phyloP scores from a whole-genome alignment of 2,329 filamentous ascomycete genomes.

The Colletotrichum magnum region DNA sequence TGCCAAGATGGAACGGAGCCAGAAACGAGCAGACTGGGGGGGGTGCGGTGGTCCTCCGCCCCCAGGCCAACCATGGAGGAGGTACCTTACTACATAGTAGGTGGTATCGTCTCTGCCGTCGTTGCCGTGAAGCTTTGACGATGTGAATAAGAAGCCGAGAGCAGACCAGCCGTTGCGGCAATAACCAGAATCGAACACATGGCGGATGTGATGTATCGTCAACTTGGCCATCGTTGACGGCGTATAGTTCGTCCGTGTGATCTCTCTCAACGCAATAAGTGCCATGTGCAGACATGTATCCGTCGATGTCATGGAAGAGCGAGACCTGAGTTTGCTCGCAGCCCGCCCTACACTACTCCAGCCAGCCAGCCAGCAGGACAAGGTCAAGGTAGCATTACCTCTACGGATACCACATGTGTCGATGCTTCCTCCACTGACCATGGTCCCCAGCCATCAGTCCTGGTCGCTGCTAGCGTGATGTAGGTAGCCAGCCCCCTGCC shows the following conservation, averaged over 20 bases:
- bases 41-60: constrained; percentile 14
- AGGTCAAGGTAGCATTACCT: too few species aligned
- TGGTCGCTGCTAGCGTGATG: constrained; percentile 39
- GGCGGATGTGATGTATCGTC: too few species aligned
- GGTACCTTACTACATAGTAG: not conserved
- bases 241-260: too few species aligned
- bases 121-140: not conserved
- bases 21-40: not conserved
- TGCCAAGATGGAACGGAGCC: constrained; percentile 18
- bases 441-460: constrained; percentile 21
- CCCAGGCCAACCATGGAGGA: not conserved
- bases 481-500: constrained; percentile 16
- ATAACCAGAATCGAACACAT: too few species aligned
- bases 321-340: too few species aligned
- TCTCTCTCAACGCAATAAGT: too few species aligned
- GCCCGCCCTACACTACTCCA: too few species aligned
- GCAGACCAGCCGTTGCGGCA: not conserved
- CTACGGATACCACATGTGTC: constrained; percentile 9
- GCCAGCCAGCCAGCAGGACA: too few species aligned
- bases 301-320: too few species aligned
- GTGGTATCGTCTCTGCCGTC: too few species aligned
- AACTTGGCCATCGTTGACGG: too few species aligned
- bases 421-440: not conserved
- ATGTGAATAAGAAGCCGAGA: constrained; percentile 20
- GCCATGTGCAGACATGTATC: too few species aligned